Conservation (phyloP, 768 basidiomycete species). For the Filobasidium wieringae region DNA sequence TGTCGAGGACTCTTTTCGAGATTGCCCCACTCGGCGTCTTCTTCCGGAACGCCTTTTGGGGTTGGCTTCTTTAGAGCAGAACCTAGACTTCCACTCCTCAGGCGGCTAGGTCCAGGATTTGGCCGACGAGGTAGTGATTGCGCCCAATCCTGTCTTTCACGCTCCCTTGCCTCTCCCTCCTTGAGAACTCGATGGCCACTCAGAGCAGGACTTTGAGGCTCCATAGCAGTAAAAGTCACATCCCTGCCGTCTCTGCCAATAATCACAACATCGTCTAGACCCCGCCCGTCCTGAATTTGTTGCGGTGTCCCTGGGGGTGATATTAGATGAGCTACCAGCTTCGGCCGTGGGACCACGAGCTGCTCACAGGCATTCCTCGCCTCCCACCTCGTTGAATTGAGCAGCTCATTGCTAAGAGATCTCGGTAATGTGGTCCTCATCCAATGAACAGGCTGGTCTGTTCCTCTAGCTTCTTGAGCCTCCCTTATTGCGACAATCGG, state of each 20-base stretch:
- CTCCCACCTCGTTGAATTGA: slow-evolving; percentile 4
- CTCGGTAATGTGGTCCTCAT: background rate
- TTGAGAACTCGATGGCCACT: background rate
- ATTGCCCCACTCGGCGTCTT: too few species aligned
- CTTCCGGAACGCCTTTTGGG: too few species aligned
- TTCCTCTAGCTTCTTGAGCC: background rate
- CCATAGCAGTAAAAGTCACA: background rate
- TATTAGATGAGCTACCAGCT: slow-evolving; percentile 10
- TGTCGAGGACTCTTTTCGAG: too few species aligned
- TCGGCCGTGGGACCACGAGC: slow-evolving; percentile 11
- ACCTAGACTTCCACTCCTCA: too few species aligned
- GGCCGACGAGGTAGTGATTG: too few species aligned
- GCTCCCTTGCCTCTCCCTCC: slow-evolving; percentile 3
- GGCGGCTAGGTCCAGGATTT: too few species aligned
- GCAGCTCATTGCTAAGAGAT: background rate
- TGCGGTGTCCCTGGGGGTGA: slow-evolving; percentile 8
- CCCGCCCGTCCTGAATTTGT: background rate
- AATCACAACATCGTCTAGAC: background rate
- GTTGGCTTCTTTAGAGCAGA: too few species aligned
- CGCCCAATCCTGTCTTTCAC: slow-evolving; percentile 12
- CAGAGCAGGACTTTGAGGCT: background rate
- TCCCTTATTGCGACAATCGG: background rate
- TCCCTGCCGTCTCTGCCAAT: background rate
- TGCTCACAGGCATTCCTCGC: slow-evolving; percentile 6
- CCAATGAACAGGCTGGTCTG: background rate